A percentile compares a stretch with the other conserved stretches of the same genome.
Conservation (phyloP, 306 rosid species). For the Albizia julibrissin region DNA sequence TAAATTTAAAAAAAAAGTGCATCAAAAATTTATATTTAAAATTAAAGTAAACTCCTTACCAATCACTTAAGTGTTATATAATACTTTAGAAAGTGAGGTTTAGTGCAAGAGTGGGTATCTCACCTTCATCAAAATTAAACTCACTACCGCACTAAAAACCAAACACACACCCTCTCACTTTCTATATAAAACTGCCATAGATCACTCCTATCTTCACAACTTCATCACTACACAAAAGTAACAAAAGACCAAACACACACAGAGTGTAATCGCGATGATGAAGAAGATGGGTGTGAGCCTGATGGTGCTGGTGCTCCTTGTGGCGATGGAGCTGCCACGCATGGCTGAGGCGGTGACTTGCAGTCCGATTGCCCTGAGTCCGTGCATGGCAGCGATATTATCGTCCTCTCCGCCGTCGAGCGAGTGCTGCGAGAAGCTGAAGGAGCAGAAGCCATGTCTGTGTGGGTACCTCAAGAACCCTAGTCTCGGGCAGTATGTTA, state of each 20-base stretch:
- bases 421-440: slow-evolving; percentile 52
- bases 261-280: not conserved
- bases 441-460: slow-evolving; percentile 61
- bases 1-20: too few relatives aligned
- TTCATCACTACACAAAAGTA: not conserved
- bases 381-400: slow-evolving; percentile 45
- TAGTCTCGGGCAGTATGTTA: slow-evolving; percentile 37
- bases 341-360: slow-evolving; percentile 48
- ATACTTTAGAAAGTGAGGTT: too few relatives aligned
- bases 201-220: not conserved
- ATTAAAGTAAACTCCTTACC: too few relatives aligned
- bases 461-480: slow-evolving; percentile 64
- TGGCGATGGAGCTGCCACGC: not conserved
- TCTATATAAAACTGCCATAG: not conserved
- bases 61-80: too few relatives aligned
- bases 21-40: too few relatives aligned
- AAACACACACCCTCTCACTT: not conserved
- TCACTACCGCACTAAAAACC: not conserved
- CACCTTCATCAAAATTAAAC: not conserved
- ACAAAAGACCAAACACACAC: not conserved
- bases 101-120: not conserved
- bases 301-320: slow-evolving; percentile 26
- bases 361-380: slow-evolving; percentile 36
- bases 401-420: slow-evolving; percentile 33
- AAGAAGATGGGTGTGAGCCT: slow-evolving; percentile 23